Percentiles rank a stretch among this genome's conserved stretches.
phyloP scores from a whole-genome alignment of 495 filamentous ascomycete genomes.

The Hypoxylon cercidicola region DNA sequence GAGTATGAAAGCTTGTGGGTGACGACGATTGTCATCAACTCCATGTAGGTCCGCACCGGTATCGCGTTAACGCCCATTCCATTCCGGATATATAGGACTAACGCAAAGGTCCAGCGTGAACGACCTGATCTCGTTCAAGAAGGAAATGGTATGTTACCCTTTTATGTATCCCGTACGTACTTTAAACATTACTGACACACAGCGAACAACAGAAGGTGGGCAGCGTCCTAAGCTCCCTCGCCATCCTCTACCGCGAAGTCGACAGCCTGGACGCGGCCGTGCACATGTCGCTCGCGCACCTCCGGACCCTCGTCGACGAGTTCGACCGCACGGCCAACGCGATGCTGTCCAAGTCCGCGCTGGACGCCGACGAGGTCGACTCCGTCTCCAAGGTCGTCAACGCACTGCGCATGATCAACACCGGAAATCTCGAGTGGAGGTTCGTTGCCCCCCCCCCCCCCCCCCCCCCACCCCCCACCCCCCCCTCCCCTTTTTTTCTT shows the following conservation, averaged over 20 bases:
- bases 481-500: neutral
- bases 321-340: conserved; percentile 36
- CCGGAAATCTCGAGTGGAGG: conserved; percentile 45
- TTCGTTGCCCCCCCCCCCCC: neutral
- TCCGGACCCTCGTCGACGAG: conserved; percentile 31
- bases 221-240: conserved; percentile 44
- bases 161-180: no score
- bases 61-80: neutral
- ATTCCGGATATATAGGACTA: neutral
- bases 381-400: conserved; percentile 34
- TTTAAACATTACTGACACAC: conserved; percentile 4
- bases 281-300: conserved; percentile 41
- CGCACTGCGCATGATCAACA: conserved; percentile 35
- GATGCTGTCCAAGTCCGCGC: conserved; percentile 24
- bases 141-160: conserved; percentile 44
- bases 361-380: conserved; percentile 26
- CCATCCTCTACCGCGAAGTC: conserved; percentile 41
- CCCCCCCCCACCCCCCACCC: neutral
- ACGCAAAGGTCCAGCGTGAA: conserved; percentile 30
- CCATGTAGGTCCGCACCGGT: conserved; percentile 27
- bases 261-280: conserved; percentile 41
- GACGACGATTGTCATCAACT: conserved; percentile 41
- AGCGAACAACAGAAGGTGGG: conserved; percentile 31
- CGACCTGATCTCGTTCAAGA: conserved; percentile 43
- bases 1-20: conserved; percentile 35